These are phyloP conservation scores for Chaetomidium leptoderma DNA, from an alignment of 495 filamentous ascomycete genomes.

Conservation along the genomic window DNA sequence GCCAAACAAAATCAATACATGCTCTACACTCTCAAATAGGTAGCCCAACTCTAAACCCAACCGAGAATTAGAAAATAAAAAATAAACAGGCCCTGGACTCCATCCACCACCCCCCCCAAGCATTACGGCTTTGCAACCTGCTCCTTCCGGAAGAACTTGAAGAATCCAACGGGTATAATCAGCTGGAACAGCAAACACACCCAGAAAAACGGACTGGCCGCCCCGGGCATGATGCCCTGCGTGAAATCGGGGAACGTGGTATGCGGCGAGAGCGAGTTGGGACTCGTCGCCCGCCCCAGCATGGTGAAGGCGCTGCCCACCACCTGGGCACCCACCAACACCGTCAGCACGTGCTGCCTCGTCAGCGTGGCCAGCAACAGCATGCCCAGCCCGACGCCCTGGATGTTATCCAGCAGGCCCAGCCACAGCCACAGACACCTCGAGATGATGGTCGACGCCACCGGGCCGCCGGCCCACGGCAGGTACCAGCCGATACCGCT, in stretches of 20 bases:
- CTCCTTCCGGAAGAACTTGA: slow-evolving; percentile 68
- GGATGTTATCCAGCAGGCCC: slow-evolving; percentile 58
- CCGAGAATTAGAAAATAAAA: background rate
- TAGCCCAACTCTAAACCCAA: background rate
- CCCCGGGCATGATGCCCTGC: slow-evolving; percentile 38
- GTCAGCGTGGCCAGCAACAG: slow-evolving; percentile 60
- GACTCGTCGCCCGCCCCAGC: slow-evolving; percentile 53
- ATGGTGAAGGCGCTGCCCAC: slow-evolving; percentile 55
- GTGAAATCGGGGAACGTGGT: slow-evolving; percentile 60
- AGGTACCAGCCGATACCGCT: slow-evolving; percentile 55
- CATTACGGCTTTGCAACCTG: slow-evolving; percentile 63
- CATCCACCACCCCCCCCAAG: background rate
- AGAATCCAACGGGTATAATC: slow-evolving; percentile 61
- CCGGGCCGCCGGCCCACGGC: slow-evolving; percentile 52
- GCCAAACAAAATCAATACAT: background rate
- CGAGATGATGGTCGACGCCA: slow-evolving; percentile 50
- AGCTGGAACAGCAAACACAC: slow-evolving; percentile 58
- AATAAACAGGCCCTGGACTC: background rate
- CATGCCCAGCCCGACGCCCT: slow-evolving; percentile 61
- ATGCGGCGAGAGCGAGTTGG: slow-evolving; percentile 57
- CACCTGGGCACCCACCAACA: slow-evolving; percentile 54
- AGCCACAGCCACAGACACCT: slow-evolving; percentile 62
- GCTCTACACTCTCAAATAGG: background rate
- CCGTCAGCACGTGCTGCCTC: slow-evolving; percentile 54
- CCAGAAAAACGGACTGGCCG: slow-evolving; percentile 63